Evolutionary conservation across 2,329 filamentous ascomycete genomes (phyloP).

Genomic region (Phialocephala sp.): DNA sequence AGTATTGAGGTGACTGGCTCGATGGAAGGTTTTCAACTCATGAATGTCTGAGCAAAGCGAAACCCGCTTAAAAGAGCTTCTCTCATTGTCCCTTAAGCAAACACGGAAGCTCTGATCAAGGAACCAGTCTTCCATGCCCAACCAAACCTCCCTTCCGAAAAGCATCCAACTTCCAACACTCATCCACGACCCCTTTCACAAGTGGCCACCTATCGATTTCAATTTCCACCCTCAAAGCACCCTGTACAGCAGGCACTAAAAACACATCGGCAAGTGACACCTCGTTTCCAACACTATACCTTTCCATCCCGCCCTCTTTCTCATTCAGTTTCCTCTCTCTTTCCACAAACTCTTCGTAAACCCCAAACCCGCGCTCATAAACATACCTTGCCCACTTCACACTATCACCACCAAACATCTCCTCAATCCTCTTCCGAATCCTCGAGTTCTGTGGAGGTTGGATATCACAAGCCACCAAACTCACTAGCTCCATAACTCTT

Average conservation of each 20-base stretch:
- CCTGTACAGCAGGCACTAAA: conserved; percentile 63
- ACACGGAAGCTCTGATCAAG: conserved; percentile 10
- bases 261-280: conserved; percentile 64
- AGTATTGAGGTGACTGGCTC: not conserved
- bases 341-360: conserved; percentile 23
- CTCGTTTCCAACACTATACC: conserved; percentile 59
- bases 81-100: not conserved
- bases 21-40: not conserved
- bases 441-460: conserved; percentile 20
- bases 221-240: conserved; percentile 59
- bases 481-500: conserved; percentile 22
- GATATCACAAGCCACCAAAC: conserved; percentile 28
- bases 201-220: conserved; percentile 55
- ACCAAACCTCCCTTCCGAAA: conserved; percentile 59
- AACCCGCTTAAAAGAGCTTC: not conserved
- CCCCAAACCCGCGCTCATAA: conserved; percentile 21
- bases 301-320: conserved; percentile 45
- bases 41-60: not conserved
- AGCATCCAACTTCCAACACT: conserved; percentile 54
- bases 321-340: conserved; percentile 4
- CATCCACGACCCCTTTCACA: conserved; percentile 51
- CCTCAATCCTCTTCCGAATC: conserved; percentile 17
- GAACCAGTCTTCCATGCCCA: conserved; percentile 45
- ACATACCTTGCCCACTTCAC: conserved; percentile 21
- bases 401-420: conserved; percentile 22